Percentiles rank a stretch among this genome's conserved stretches.
phyloP scores from a whole-genome alignment of 1,284 basidiomycete species.

The Rhodotorula glutinis region DNA sequence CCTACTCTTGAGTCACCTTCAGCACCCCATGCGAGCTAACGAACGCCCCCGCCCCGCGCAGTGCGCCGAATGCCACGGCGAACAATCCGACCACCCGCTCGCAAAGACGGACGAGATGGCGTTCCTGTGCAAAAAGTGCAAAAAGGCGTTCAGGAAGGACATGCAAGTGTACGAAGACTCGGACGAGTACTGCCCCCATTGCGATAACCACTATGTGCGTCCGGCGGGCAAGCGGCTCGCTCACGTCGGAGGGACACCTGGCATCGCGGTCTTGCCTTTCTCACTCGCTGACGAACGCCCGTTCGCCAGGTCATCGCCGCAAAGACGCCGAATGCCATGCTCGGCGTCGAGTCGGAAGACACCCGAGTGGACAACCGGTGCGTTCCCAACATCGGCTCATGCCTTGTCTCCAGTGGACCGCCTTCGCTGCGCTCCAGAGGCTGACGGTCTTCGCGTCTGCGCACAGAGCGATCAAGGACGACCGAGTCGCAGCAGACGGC shows the following conservation, averaged over 20 bases:
- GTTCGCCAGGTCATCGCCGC: constrained; percentile 76
- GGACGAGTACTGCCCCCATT: constrained; percentile 97
- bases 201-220: constrained; percentile 93
- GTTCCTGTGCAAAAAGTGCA: constrained; percentile 97
- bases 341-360: constrained; percentile 87
- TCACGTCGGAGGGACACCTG: too few relatives aligned
- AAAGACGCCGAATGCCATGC: constrained; percentile 79
- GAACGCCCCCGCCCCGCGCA: too few relatives aligned
- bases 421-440: background rate
- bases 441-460: background rate
- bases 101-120: constrained; percentile 81
- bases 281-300: too few relatives aligned
- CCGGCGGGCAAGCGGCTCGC: too few relatives aligned
- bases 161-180: constrained; percentile 86
- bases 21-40: too few relatives aligned
- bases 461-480: constrained; percentile 27
- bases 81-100: constrained; percentile 70
- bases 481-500: constrained; percentile 13
- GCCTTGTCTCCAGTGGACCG: background rate
- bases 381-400: constrained; percentile 42
- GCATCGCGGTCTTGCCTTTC: too few relatives aligned
- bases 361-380: constrained; percentile 79
- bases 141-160: constrained; percentile 94
- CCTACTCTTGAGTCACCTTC: too few relatives aligned
- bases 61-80: constrained; percentile 89